Conservation (phyloP, 768 basidiomycete species). For the Pholiota molesta region DNA sequence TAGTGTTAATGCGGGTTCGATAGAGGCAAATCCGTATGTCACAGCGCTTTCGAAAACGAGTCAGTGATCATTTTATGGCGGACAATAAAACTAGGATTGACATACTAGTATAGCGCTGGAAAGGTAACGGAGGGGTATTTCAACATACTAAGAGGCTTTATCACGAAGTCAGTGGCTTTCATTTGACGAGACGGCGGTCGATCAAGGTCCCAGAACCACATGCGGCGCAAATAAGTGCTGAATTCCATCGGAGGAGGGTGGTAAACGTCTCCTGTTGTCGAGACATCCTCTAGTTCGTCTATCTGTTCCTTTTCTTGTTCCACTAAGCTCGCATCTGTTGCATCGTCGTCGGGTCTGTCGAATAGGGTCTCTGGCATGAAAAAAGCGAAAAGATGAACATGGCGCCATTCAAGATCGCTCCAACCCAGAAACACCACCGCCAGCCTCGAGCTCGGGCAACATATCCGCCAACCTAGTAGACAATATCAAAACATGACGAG, state of each 20-base stretch:
- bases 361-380: constrained; percentile 47
- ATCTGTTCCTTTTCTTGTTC: constrained; percentile 17
- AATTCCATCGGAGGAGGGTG: constrained; percentile 29
- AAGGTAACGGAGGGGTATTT: constrained; percentile 43
- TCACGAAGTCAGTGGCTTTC: constrained; percentile 29
- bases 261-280: constrained; percentile 22
- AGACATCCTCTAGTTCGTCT: constrained; percentile 13
- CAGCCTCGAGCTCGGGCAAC: constrained; percentile 39
- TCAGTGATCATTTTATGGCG: neutral
- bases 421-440: constrained; percentile 48
- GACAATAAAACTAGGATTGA: neutral
- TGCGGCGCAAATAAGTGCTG: constrained; percentile 27
- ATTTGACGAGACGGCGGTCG: constrained; percentile 30
- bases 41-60: constrained; percentile 28
- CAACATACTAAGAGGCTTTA: constrained; percentile 40
- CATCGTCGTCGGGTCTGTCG: constrained; percentile 27
- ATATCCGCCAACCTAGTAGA: constrained; percentile 36
- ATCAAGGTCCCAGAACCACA: constrained; percentile 35
- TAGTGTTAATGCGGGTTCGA: constrained; percentile 41
- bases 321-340: constrained; percentile 11
- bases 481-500: neutral
- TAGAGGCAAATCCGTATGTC: constrained; percentile 41
- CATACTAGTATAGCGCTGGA: constrained; percentile 40
- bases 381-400: constrained; percentile 44
- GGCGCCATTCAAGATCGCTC: constrained; percentile 21